Evolutionary conservation across 208 protist genomes (phyloP), one percentile per base, ranked within the genome.

Genomic region (Leishmania turanica): DNA sequence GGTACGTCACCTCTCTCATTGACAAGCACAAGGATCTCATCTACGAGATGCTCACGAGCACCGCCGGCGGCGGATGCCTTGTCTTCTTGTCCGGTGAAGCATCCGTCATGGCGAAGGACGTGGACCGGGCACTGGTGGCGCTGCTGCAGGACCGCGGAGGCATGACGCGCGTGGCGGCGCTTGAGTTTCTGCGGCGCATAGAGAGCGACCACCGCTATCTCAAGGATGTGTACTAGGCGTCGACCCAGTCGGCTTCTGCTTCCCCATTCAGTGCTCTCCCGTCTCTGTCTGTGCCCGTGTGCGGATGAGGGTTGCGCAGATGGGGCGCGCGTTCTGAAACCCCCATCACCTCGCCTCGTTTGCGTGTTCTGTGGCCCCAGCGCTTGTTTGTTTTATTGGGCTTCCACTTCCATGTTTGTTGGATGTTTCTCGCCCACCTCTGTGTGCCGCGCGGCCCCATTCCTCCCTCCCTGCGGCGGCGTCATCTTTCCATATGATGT

Each of bases 41-140:
- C 19, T 85, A 85, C 69, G 71, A 80, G 24, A 83, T 95, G 70
- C 81, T 96, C 49, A 91, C 73, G 27, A 88, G 58, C 65, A 85
- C 72, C 27, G 40, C 45, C 27, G 82, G 80, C 15, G 89, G 80
- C 31, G 89, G 84, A 17, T 90, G 91, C 45, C 56, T 94, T 54
- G 34, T 99, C 40, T 99, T 97, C 83, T 81, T 99, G 15, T 98
- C 93, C 69, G 95, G 96, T 60, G 97, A 99, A 74, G 98, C 97
- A 0, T 90, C 90, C 21, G 78, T 87, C 66, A 99, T 99, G 98
- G 97, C 98, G 3, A 90, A 91, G 74, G 94, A 97, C 71, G 98
- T 99, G 13, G 94, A 99, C 74, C 77, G 87, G 2, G 84, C 94
- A 8, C 85, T 99, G 3, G 31, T 92, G 11, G 77, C 89, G 19